Percentiles rank a stretch among this genome's conserved stretches.
Conservation (phyloP, 768 basidiomycete genomes). For the Pulveroboletus sp. region DNA sequence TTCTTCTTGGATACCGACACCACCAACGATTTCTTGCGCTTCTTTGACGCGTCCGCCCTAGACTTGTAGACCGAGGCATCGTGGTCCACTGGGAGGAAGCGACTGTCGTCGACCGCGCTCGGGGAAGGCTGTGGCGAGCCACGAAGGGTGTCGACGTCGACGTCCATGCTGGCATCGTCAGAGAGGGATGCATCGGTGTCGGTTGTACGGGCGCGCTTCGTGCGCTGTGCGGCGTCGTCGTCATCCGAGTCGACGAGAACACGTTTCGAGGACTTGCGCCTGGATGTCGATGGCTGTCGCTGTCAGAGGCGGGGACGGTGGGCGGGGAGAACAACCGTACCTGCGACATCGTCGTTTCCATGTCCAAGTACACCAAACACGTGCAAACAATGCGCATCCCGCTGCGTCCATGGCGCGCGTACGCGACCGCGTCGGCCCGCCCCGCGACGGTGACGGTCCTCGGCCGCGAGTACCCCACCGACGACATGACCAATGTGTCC, state of each 20-base stretch:
- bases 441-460: slow-evolving; percentile 46
- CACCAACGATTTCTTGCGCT: slow-evolving; percentile 14
- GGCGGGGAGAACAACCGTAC: slow-evolving; percentile 11
- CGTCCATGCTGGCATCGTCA: slow-evolving; percentile 41
- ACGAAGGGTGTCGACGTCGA: slow-evolving; percentile 36
- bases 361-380: neutral
- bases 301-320: slow-evolving; percentile 6
- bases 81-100: slow-evolving; percentile 15
- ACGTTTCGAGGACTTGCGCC: slow-evolving; percentile 26
- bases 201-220: slow-evolving; percentile 25
- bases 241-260: slow-evolving; percentile 35
- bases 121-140: slow-evolving; percentile 11
- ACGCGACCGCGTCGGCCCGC: slow-evolving; percentile 12
- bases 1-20: slow-evolving; percentile 18
- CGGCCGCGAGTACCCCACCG: slow-evolving; percentile 68
- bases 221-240: slow-evolving; percentile 32
- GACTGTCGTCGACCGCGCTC: slow-evolving; percentile 14
- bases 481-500: slow-evolving; percentile 81
- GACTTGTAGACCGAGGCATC: slow-evolving; percentile 4
- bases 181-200: slow-evolving; percentile 27
- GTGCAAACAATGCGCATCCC: neutral
- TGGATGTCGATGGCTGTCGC: slow-evolving; percentile 18
- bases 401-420: slow-evolving; percentile 6
- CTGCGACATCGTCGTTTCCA: slow-evolving; percentile 15
- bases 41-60: slow-evolving; percentile 12